These are phyloP conservation scores for Calonectria pseudoreteaudii DNA, from an alignment of 2,329 filamentous ascomycete species.

Conservation along the genomic window DNA sequence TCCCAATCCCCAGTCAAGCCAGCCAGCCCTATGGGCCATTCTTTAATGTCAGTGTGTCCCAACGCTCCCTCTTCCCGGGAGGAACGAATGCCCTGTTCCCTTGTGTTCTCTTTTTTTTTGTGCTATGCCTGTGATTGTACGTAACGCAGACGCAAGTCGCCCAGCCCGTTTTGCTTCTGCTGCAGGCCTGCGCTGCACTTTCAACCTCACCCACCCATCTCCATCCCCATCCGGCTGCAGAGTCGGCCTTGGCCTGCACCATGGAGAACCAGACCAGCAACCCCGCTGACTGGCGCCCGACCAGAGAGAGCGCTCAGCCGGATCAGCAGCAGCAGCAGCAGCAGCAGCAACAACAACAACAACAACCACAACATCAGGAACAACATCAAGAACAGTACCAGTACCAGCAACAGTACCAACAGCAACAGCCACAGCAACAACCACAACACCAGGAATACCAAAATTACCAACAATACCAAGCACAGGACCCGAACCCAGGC, in stretches of 20 bases:
- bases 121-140: background rate
- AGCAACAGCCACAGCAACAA: background rate
- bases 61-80: background rate
- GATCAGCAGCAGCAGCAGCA: background rate
- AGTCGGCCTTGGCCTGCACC: background rate
- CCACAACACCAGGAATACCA: background rate
- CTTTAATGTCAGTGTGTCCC: constrained; percentile 1
- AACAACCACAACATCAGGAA: background rate
- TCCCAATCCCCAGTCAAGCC: background rate
- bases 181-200: background rate
- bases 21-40: background rate
- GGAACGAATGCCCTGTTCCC: background rate
- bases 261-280: constrained; percentile 12
- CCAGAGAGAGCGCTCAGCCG: background rate
- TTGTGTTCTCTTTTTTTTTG: background rate
- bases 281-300: constrained; percentile 22
- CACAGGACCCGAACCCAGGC: background rate
- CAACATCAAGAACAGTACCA: background rate
- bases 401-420: too few species aligned
- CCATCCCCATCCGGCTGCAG: background rate
- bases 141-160: background rate
- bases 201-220: background rate
- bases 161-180: background rate
- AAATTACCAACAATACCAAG: background rate
- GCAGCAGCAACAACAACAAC: background rate